Evolutionary conservation across 2,329 filamentous ascomycete species (phyloP).

Genomic region (Ophiostoma tasmaniense): DNA sequence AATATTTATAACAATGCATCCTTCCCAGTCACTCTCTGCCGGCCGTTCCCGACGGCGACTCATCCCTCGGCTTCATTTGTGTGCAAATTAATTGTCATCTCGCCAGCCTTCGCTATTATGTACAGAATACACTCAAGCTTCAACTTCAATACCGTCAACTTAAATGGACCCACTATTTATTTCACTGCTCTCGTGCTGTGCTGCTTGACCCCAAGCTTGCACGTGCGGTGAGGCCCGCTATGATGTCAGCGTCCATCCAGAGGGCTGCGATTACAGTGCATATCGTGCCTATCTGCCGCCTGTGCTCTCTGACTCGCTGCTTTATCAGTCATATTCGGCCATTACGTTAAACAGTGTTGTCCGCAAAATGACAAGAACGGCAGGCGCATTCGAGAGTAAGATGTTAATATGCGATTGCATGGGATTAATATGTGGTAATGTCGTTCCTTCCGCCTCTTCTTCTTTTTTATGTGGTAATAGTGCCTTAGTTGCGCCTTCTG

Average conservation of each 20-base stretch:
- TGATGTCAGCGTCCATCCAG: constrained; percentile 16
- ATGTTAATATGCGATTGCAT: not conserved
- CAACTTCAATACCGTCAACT: not conserved
- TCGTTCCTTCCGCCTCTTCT: constrained; percentile 7
- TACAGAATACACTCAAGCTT: not conserved
- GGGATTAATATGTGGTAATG: constrained; percentile 2
- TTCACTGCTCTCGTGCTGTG: not conserved
- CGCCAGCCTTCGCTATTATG: too few species aligned
- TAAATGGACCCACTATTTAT: not conserved
- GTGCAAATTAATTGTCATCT: not conserved
- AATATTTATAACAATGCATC: not conserved
- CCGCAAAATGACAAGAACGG: constrained; percentile 2
- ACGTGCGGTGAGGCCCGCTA: constrained; percentile 13
- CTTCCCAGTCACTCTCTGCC: not conserved
- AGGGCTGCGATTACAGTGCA: constrained; percentile 15
- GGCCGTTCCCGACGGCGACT: not conserved
- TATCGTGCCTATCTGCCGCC: not conserved
- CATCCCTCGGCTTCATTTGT: not conserved
- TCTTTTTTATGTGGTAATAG: constrained; percentile 43
- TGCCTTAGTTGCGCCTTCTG: constrained; percentile 20
- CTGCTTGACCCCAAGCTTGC: not conserved
- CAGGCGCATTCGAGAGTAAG: not conserved
- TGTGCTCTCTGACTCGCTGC: constrained; percentile 11
- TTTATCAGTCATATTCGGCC: constrained; percentile 17
- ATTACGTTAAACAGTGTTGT: constrained; percentile 43